These are phyloP conservation scores for Ceratobasidium sp. DNA, from an alignment of 1,284 basidiomycete species.

Conservation along the genomic window DNA sequence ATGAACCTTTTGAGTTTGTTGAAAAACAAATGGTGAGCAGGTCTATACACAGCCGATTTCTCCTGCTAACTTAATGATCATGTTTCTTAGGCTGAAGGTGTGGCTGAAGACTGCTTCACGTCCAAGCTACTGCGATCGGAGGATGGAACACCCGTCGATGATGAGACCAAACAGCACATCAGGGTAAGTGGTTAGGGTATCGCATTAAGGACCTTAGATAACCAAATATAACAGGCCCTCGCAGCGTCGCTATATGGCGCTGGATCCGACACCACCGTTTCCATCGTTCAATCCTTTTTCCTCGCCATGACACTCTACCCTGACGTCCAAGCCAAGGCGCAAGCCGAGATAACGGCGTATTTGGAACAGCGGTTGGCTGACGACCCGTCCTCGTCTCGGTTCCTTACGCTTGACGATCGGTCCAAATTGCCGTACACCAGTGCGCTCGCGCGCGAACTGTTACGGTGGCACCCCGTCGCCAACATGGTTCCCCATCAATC, in stretches of 20 bases:
- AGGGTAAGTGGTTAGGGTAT: neutral
- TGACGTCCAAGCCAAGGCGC: slow-evolving; percentile 11
- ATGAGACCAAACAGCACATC: neutral
- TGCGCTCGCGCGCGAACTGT: slow-evolving; percentile 9
- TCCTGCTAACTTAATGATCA: neutral
- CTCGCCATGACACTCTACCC: slow-evolving; percentile 29
- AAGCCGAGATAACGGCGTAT: neutral
- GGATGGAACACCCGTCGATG: neutral
- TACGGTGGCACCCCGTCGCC: slow-evolving; percentile 18
- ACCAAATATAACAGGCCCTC: neutral
- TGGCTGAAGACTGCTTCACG: neutral
- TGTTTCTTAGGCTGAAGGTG: slow-evolving; percentile 3
- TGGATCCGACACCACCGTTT: slow-evolving; percentile 46
- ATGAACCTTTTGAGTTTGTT: slow-evolving; percentile 52
- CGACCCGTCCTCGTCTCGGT: neutral
- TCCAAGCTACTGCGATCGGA: neutral
- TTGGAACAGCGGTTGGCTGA: neutral
- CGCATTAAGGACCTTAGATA: neutral
- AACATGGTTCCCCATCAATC: slow-evolving; percentile 2
- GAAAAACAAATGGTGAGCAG: slow-evolving; percentile 51
- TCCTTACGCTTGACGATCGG: slow-evolving; percentile 7
- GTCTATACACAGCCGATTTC: neutral
- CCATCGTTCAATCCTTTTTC: slow-evolving; percentile 24
- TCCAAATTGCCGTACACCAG: slow-evolving; percentile 8
- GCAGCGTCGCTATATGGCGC: slow-evolving; percentile 51